Percentiles rank a stretch among this genome's conserved stretches.
Conservation (phyloP, 768 basidiomycete genomes). For the Boletus fagicola region DNA sequence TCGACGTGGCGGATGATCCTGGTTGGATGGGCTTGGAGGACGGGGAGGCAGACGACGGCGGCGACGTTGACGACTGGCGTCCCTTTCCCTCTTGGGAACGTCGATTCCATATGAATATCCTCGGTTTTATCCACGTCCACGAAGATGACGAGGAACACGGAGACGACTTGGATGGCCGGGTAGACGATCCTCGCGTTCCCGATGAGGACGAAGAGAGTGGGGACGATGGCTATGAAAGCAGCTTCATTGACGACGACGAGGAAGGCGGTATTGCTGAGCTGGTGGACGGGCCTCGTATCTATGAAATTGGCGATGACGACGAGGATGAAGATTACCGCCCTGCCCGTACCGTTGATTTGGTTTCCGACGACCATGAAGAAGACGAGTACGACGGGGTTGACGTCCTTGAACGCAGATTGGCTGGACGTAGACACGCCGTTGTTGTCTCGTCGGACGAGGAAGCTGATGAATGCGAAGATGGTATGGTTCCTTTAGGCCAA, state of each 20-base stretch:
- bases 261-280: neutral
- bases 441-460: slow-evolving; percentile 24
- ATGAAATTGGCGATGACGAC: slow-evolving; percentile 21
- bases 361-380: slow-evolving; percentile 16
- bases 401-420: neutral
- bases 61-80: slow-evolving; percentile 24
- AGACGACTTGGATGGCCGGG: slow-evolving; percentile 2
- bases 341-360: neutral
- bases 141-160: slow-evolving; percentile 24
- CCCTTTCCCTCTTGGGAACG: slow-evolving; percentile 20
- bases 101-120: slow-evolving; percentile 10
- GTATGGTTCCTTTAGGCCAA: neutral
- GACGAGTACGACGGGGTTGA: neutral
- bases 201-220: slow-evolving; percentile 26
- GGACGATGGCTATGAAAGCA: slow-evolving; percentile 47
- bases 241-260: slow-evolving; percentile 55
- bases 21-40: slow-evolving; percentile 34
- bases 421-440: neutral
- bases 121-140: slow-evolving; percentile 21
- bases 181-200: slow-evolving; percentile 2
- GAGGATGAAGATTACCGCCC: slow-evolving; percentile 9
- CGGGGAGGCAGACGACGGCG: slow-evolving; percentile 36
- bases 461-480: slow-evolving; percentile 4
- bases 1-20: slow-evolving; percentile 31
- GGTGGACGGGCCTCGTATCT: slow-evolving; percentile 20